phyloP scores from a whole-genome alignment of 2,329 filamentous ascomycete species.

The Aspergillus puulaauensis region DNA sequence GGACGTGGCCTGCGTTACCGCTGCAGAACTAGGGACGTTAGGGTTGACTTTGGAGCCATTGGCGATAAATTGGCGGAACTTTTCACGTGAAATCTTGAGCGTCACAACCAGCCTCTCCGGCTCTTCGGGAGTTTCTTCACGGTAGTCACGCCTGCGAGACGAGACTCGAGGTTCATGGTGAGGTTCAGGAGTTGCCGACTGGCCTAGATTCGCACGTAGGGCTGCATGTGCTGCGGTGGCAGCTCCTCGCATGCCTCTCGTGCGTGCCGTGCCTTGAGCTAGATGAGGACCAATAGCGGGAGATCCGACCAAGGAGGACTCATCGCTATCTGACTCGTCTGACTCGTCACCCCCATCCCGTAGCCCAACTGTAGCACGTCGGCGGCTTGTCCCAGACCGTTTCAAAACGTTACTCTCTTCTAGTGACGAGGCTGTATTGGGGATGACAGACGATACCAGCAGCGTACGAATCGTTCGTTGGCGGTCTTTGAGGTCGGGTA shows the following conservation, averaged over 20 bases:
- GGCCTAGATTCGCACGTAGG: constrained; percentile 70
- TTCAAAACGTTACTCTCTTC: constrained; percentile 90
- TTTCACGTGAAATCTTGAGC: constrained; percentile 71
- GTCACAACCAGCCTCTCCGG: constrained; percentile 69
- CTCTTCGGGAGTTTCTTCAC: constrained; percentile 78
- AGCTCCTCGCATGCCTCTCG: constrained; percentile 83
- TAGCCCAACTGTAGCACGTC: constrained; percentile 58
- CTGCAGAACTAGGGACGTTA: constrained; percentile 42
- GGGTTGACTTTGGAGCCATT: constrained; percentile 41
- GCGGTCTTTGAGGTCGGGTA: constrained; percentile 94
- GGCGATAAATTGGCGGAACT: constrained; percentile 64
- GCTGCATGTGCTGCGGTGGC: constrained; percentile 83
- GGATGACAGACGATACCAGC: constrained; percentile 87
- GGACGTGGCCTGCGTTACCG: constrained; percentile 43
- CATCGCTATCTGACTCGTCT: constrained; percentile 89
- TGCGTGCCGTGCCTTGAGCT: constrained; percentile 72
- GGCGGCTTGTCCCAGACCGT: constrained; percentile 63
- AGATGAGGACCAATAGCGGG: constrained; percentile 71
- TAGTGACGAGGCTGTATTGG: constrained; percentile 74
- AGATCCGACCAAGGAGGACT: constrained; percentile 76
- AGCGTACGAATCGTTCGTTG: constrained; percentile 91
- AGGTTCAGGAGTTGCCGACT: constrained; percentile 86
- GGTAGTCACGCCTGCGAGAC: constrained; percentile 61
- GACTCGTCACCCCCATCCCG: constrained; percentile 68
- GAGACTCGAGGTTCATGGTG: constrained; percentile 71